Base-by-base conservation (phyloP, 2,329 filamentous ascomycete species). In the Sarocladiaceae sp. region DNA sequence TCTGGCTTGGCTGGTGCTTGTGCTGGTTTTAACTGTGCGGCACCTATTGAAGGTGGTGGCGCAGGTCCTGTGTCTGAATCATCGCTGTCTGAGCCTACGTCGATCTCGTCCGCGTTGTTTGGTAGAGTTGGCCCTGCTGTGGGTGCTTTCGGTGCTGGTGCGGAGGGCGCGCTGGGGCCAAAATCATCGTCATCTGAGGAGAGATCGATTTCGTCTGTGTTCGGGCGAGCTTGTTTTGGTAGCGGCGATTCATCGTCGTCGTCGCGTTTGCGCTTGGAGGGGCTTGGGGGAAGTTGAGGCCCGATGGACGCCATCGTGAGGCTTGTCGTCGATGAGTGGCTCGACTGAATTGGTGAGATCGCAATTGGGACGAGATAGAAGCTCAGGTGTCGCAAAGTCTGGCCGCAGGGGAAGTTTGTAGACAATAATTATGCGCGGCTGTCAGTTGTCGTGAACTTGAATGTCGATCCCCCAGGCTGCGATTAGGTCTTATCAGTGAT, bases 201-300 rank as follows among this genome's bases (percentile, higher is more conserved):
- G 23, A 79, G 59, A 31, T 71, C 61, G 42, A 80, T 74, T 59
- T 79, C 77, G 52, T 77, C 66, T 59, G 66, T 70, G 70, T 75
- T 82, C 69, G 57, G 20, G 3, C 29, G 29, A 5, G 47, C 13
- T 57, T 60, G 68, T 58, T 59, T 84, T 84, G 51, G 67, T 4
- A 73, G 73, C 33, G 72, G 76, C 6, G 71, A 71, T 5, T 68
- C 68, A 46, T 75, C 67, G 36, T 75, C 72, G 4, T 72, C 60
- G 4, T 73, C 76, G 61, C 80, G 80, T 61, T 84, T 85, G 61
- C 83, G 77, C 66, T 86, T 86, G 29, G 80, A 64, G 37, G 87
- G 76, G 56, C 88, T 82, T 4, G 86, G 77, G 12, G 88, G 87
- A 22, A 91, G 67, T 55, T 84, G 75, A 13, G 88, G 87, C 4